These are phyloP conservation scores for Histomonas meleagridis DNA, from an alignment of 208 protist species.

Conservation along the genomic window DNA sequence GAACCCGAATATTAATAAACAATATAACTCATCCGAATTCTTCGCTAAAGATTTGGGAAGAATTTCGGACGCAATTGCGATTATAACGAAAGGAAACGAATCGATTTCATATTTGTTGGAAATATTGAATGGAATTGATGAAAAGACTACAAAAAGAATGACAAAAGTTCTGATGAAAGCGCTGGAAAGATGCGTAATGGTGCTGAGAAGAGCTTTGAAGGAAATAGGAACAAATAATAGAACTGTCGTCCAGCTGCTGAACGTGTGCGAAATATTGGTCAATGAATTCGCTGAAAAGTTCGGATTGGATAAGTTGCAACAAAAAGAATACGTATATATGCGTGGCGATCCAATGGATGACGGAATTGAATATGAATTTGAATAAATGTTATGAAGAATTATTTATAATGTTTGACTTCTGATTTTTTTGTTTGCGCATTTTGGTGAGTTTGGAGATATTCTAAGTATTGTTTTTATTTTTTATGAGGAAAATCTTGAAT, in stretches of 20 bases:
- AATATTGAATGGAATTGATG: neutral
- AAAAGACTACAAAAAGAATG: neutral
- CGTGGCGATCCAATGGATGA: neutral
- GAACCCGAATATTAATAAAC: neutral
- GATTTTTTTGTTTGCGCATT: too few relatives aligned
- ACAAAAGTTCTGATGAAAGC: neutral
- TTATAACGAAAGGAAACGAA: neutral
- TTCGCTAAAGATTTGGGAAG: neutral
- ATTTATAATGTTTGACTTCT: too few relatives aligned
- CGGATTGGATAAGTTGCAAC: neutral
- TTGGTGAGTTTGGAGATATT: too few relatives aligned
- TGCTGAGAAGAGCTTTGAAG: neutral
- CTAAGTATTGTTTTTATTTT: too few relatives aligned
- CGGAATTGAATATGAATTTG: neutral
- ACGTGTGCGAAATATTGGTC: neutral
- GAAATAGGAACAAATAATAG: neutral
- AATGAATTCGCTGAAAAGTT: neutral
- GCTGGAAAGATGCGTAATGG: neutral
- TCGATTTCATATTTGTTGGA: neutral
- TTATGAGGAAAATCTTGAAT: too few relatives aligned
- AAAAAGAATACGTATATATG: neutral
- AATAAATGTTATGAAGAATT: too few relatives aligned
- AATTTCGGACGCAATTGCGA: neutral
- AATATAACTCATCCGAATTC: neutral
- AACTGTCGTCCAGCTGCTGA: neutral